Percentiles rank a stretch among this genome's conserved stretches.
phyloP scores from a whole-genome alignment of 306 rosid genomes.

The Vachellia collinsii region DNA sequence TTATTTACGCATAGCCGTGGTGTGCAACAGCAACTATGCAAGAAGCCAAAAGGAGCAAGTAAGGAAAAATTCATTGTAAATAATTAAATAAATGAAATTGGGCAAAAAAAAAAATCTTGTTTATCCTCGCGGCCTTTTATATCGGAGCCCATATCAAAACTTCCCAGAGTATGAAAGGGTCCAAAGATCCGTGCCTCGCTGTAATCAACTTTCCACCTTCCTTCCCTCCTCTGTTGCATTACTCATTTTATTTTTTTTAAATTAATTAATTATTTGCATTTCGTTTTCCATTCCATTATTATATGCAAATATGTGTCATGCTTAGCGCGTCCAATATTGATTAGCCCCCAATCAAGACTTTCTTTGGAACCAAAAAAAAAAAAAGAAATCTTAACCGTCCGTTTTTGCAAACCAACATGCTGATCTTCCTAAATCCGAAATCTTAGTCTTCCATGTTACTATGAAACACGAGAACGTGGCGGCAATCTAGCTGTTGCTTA shows the following conservation, averaged over 20 bases:
- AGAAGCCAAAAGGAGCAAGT: constrained; percentile 31
- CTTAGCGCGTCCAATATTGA: constrained; percentile 37
- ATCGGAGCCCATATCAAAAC: constrained; percentile 32
- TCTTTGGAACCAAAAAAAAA: constrained; percentile 26
- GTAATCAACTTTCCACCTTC: constrained; percentile 42
- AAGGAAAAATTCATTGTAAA: not conserved
- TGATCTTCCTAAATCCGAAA: not conserved
- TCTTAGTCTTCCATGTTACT: not conserved
- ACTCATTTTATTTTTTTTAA: not conserved
- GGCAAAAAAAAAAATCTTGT: not conserved
- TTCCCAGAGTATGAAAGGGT: constrained; percentile 44
- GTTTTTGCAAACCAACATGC: not conserved
- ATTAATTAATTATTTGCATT: constrained; percentile 32
- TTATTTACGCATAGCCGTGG: constrained; percentile 14
- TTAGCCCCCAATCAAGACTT: constrained; percentile 36
- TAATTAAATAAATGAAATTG: not conserved
- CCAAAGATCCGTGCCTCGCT: constrained; percentile 50
- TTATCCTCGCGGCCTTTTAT: constrained; percentile 11
- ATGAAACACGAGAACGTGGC: constrained; percentile 8
- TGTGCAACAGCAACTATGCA: constrained; percentile 3
- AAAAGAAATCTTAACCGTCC: too few species aligned
- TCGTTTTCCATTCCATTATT: constrained; percentile 34
- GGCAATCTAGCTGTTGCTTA: constrained; percentile 11
- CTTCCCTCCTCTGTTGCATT: constrained; percentile 2
- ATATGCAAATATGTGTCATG: constrained; percentile 26